phyloP scores from a whole-genome alignment of 306 rosid genomes.

The Vigna hirtella region DNA sequence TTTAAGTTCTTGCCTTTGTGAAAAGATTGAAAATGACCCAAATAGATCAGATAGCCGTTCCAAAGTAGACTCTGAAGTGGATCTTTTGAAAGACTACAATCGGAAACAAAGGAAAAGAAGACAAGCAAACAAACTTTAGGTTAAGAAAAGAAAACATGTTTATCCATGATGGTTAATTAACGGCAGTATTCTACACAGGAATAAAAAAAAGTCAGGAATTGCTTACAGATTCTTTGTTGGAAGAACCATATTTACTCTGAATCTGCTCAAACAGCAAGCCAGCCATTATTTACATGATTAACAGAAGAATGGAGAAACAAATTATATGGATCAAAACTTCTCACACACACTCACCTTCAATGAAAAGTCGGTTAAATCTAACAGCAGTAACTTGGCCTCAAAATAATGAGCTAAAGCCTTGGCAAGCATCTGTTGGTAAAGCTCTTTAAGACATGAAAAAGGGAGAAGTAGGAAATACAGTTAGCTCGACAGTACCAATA shows the following conservation, averaged over 20 bases:
- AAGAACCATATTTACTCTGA: constrained; percentile 80
- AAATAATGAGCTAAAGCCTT: constrained; percentile 97
- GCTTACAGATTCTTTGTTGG: constrained; percentile 80
- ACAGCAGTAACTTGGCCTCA: constrained; percentile 89
- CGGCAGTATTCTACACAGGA: not conserved
- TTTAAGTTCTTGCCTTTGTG: constrained; percentile 71
- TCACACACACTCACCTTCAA: constrained; percentile 63
- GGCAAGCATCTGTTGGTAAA: constrained; percentile 94
- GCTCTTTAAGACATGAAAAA: constrained; percentile 59
- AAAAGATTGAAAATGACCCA: constrained; percentile 86
- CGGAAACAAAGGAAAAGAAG: constrained; percentile 17
- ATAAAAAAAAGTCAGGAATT: constrained; percentile 30
- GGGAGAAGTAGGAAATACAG: not conserved
- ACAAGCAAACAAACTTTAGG: constrained; percentile 20
- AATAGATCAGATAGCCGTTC: constrained; percentile 78
- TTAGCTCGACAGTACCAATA: not conserved
- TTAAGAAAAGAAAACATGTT: constrained; percentile 11
- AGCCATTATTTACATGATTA: constrained; percentile 25
- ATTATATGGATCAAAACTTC: not conserved
- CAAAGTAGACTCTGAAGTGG: constrained; percentile 79
- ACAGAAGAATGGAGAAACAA: not conserved
- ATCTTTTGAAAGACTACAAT: constrained; percentile 76
- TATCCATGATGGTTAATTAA: not conserved
- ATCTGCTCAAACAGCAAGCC: constrained; percentile 55
- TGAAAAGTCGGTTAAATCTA: constrained; percentile 86